Percentiles rank a stretch among this genome's conserved stretches.
phyloP scores from a whole-genome alignment of 2,329 filamentous ascomycete genomes.

The Anisogramma anomala region DNA sequence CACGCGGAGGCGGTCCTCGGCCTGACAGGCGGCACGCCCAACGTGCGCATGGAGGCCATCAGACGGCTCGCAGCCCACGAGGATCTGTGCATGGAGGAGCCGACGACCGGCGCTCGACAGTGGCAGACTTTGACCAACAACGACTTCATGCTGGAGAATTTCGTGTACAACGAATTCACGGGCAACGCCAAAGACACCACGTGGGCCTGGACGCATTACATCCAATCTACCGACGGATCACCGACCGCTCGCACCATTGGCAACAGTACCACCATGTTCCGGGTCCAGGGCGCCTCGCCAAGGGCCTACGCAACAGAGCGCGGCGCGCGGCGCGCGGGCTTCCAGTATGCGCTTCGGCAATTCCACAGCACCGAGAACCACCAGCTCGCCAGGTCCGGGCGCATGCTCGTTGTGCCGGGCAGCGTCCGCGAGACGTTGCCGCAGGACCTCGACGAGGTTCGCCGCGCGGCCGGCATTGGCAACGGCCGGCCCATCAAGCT shows the following conservation, averaged over 20 bases:
- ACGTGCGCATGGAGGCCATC: neutral
- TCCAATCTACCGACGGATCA: too few species aligned
- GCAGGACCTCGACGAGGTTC: constrained; percentile 17
- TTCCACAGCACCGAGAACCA: constrained; percentile 29
- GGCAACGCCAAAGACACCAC: too few species aligned
- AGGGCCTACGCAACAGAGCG: constrained; percentile 29
- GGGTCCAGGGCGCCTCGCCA: too few species aligned
- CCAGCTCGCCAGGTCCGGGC: constrained; percentile 25
- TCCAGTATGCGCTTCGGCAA: constrained; percentile 31
- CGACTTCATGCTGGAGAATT: too few species aligned
- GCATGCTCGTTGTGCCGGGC: constrained; percentile 26
- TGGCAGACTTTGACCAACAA: too few species aligned
- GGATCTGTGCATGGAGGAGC: too few species aligned
- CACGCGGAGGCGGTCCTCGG: neutral
- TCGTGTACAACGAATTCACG: too few species aligned
- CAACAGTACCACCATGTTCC: too few species aligned
- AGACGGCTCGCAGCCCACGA: constrained; percentile 15
- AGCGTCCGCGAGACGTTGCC: constrained; percentile 14
- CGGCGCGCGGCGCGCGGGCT: constrained; percentile 32
- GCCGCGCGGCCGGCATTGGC: constrained; percentile 6
- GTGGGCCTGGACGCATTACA: too few species aligned
- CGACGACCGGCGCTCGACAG: too few species aligned
- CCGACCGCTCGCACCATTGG: too few species aligned
- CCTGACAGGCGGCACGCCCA: neutral
- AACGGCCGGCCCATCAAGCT: constrained; percentile 3